Base-by-base conservation (phyloP, 2,329 filamentous ascomycete genomes). In the Neofusicoccum laricinum region DNA sequence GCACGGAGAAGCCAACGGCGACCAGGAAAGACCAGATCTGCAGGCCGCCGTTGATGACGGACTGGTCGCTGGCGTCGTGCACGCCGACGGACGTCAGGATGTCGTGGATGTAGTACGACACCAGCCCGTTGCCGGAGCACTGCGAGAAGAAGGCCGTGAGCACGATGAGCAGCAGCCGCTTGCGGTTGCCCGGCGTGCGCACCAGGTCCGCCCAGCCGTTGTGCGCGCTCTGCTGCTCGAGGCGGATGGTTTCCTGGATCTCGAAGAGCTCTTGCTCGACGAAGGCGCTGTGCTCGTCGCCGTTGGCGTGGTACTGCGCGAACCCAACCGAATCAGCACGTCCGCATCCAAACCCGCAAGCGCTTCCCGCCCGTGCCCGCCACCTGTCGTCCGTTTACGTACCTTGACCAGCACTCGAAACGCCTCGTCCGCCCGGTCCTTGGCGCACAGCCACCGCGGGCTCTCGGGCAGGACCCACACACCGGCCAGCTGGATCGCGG, bases 201-300 rank as follows among this genome's bases (percentile, higher is more conserved):
- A 80, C 76, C 17, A 86, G 75, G 66, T 84, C 84, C 6, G 81
- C 74, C 75, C 84, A 87, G 71, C 87, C 82, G 3, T 84, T 80
- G 71, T 84, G 79, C 69, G 78, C 78, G 3, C 82, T 75, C n/a
- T 82, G 73, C 70, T 85, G 85, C 17, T 76, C 76, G 7, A 78
- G 80, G 7, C 79, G 71, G 53, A 75, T 75, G 51, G 82, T 78
- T 57, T 83, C 79, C 70, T 86, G 74, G 70, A 85, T 84, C 68
- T 87, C 84, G 34, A 80, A 81, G 71, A 85, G 84, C 71, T 88
- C 83, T 3, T 86, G 77, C 68, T 83, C 80, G 3, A 86, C 84
- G 61, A 86, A 76, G 1, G 81, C 79, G 0, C 80, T 81, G 62
- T 82, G 75, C 0, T 79, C 78, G 68, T 86, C 81, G 2, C 79